A percentile compares a stretch with the other conserved stretches of the same genome.
Conservation (phyloP, 495 filamentous ascomycete species). For the Lepraria neglecta region DNA sequence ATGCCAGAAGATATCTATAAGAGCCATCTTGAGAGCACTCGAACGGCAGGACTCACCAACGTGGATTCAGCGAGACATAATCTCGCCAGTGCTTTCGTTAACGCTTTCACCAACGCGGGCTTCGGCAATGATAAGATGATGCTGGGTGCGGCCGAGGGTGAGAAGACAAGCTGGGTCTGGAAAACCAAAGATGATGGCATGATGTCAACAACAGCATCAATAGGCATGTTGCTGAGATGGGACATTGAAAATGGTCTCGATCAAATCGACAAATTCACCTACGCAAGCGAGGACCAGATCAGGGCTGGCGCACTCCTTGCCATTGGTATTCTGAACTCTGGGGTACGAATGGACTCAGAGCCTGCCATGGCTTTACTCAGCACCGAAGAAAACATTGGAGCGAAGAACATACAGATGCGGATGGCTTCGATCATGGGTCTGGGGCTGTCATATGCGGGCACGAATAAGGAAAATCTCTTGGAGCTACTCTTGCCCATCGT, state of each 20-base stretch:
- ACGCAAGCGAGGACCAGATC: constrained; percentile 73
- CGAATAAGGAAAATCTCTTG: constrained; percentile 76
- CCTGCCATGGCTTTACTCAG: constrained; percentile 79
- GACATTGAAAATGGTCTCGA: constrained; percentile 85
- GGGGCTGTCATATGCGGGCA: constrained; percentile 87
- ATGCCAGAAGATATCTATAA: constrained; percentile 99
- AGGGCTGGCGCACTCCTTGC: constrained; percentile 85
- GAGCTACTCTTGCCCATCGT: constrained; percentile 81
- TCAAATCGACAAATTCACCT: constrained; percentile 88
- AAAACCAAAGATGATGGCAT: constrained; percentile 98
- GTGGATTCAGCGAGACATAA: constrained; percentile 94
- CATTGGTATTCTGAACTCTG: constrained; percentile 88
- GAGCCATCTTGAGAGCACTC: constrained; percentile 90
- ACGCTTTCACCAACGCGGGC: constrained; percentile 91
- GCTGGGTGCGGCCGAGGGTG: constrained; percentile 61
- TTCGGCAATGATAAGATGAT: constrained; percentile 97
- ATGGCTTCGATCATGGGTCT: constrained; percentile 91
- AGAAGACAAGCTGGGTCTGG: constrained; percentile 92
- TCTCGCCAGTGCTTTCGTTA: constrained; percentile 91
- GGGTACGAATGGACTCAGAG: constrained; percentile 78
- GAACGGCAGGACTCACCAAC: constrained; percentile 86
- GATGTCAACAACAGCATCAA: constrained; percentile 89
- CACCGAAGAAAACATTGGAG: constrained; percentile 66
- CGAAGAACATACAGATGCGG: constrained; percentile 68
- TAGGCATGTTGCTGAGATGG: constrained; percentile 84